Conservation (phyloP, 225 moss, liverwort and hornwort species). For the Antitrichia curtipendula region DNA sequence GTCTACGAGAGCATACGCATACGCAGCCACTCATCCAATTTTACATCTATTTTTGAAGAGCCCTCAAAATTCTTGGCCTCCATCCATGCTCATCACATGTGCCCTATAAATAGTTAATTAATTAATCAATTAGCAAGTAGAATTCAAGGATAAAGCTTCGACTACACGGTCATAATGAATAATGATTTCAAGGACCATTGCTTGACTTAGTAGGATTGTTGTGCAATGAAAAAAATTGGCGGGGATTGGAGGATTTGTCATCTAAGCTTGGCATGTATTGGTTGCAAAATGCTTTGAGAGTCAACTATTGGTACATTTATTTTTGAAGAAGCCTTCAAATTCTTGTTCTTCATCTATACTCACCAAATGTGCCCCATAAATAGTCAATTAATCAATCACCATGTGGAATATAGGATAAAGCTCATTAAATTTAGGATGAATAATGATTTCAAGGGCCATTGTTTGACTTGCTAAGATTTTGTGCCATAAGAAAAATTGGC, state of each 20-base stretch:
- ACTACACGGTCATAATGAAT: no score
- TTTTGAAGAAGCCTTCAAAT: neutral
- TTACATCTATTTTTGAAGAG: neutral
- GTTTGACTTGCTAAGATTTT: neutral
- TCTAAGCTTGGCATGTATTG: no score
- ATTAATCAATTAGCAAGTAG: neutral
- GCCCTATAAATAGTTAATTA: no score
- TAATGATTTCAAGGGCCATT: neutral
- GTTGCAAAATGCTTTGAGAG: no score
- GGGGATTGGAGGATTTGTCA: no score
- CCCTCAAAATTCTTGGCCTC: neutral
- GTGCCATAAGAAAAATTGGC: neutral
- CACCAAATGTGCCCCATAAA: neutral
- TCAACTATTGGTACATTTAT: no score
- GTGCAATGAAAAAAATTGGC: no score
- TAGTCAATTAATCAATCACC: neutral
- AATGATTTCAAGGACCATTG: no score
- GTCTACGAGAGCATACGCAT: neutral
- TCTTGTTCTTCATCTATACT: neutral
- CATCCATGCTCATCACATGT: neutral
- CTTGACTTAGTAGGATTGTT: no score
- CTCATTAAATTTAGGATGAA: neutral
- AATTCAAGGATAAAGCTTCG: no score
- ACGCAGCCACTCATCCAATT: fast-evolving
- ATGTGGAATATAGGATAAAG: neutral